phyloP scores from a whole-genome alignment of 306 rosid species.

The Inga laurina region DNA sequence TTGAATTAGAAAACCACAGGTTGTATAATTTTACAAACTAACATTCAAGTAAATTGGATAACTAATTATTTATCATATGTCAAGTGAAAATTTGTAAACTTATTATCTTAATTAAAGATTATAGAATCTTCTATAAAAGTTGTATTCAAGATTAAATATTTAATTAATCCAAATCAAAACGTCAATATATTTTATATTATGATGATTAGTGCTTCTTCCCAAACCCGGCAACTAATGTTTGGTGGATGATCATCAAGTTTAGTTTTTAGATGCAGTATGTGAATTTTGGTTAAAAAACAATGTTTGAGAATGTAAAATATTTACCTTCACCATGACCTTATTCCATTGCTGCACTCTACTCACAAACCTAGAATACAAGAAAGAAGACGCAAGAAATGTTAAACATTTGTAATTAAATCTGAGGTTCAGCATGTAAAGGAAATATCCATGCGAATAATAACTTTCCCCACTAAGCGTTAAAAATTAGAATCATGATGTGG shows the following conservation, averaged over 20 bases:
- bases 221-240: too few relatives aligned
- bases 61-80: too few relatives aligned
- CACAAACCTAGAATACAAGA: neutral
- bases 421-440: neutral
- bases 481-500: too few relatives aligned
- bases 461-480: too few relatives aligned
- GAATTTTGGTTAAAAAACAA: neutral
- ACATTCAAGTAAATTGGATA: too few relatives aligned
- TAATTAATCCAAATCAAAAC: neutral
- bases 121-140: too few relatives aligned
- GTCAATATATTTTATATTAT: neutral
- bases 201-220: neutral
- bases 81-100: too few relatives aligned
- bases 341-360: neutral
- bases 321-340: neutral
- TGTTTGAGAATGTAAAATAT: neutral
- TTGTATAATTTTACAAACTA: too few relatives aligned
- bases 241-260: neutral
- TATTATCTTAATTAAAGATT: too few relatives aligned
- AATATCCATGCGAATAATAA: neutral
- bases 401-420: neutral
- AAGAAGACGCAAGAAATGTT: neutral
- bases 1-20: too few relatives aligned
- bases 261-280: neutral
- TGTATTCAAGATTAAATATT: too few relatives aligned